phyloP scores from a whole-genome alignment of 257 asterid species.

The Nicotiana knightiana region DNA sequence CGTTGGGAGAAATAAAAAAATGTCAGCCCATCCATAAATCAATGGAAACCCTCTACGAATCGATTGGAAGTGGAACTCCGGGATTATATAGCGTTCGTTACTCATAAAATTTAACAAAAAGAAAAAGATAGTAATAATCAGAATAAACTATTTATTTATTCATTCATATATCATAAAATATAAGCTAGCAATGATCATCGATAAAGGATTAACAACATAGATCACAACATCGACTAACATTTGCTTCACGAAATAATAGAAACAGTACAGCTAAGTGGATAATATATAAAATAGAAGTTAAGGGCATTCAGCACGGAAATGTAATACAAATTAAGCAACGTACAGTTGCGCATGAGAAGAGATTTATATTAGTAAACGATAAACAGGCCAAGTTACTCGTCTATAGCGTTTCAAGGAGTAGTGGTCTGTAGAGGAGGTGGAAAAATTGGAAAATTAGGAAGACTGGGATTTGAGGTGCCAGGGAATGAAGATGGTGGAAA shows the following conservation, averaged over 20 bases:
- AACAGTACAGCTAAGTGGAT: neutral
- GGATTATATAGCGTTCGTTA: neutral
- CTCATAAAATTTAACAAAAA: neutral
- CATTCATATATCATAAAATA: neutral
- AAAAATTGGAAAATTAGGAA: slow-evolving; percentile 1
- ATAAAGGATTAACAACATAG: neutral
- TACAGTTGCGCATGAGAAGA: neutral
- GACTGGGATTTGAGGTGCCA: slow-evolving; percentile 6
- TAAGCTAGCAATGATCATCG: neutral
- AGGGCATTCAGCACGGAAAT: neutral
- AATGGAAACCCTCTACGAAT: neutral
- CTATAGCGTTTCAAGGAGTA: neutral
- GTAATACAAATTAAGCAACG: neutral
- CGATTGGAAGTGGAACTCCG: neutral
- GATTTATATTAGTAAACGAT: neutral
- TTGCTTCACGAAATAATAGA: neutral
- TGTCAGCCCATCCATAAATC: neutral
- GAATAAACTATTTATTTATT: neutral
- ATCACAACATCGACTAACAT: neutral
- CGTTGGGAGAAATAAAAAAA: neutral
- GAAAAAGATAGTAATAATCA: neutral
- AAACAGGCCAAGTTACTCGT: neutral
- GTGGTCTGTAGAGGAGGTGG: slow-evolving; percentile 11
- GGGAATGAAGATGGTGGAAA: slow-evolving; percentile 20
- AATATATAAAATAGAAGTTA: neutral